A percentile compares a stretch with the other conserved stretches of the same genome.
These are phyloP conservation scores for Eustoma russellianum DNA, from an alignment of 257 asterid species.

Conservation along the genomic window DNA sequence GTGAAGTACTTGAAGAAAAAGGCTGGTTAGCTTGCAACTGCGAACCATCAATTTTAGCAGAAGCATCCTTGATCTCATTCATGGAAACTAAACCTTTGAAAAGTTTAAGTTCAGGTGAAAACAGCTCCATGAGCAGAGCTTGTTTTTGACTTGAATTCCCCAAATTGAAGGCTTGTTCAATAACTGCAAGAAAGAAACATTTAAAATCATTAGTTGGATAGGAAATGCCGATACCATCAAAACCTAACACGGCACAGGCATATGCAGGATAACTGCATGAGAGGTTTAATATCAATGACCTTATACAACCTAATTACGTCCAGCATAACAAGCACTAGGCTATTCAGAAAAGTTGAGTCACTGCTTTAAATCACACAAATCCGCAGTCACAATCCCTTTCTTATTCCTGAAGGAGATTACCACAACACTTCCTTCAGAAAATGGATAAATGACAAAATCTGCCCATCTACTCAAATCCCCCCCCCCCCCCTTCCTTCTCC, in stretches of 20 bases:
- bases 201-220: neutral
- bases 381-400: no score
- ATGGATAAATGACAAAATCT: no score
- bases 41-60: neutral
- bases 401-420: no score
- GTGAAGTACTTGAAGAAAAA: no score
- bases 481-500: no score
- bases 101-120: slow-evolving; percentile 79
- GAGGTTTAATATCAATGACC: neutral
- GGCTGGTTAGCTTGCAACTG: no score
- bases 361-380: no score
- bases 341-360: no score
- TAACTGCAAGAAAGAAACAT: slow-evolving; percentile 42
- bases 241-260: neutral
- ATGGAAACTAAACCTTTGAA: slow-evolving; percentile 66
- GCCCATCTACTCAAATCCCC: no score
- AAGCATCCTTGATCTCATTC: slow-evolving; percentile 56
- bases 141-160: slow-evolving; percentile 89
- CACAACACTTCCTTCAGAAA: no score
- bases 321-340: no score
- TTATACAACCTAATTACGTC: no score
- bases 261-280: neutral
- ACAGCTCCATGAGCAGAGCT: slow-evolving; percentile 73
- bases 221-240: neutral
- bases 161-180: slow-evolving; percentile 74